A percentile compares a stretch with the other conserved stretches of the same genome.
Evolutionary conservation across 345 rosid species (phyloP).

Genomic region (Citrus reticulata): DNA sequence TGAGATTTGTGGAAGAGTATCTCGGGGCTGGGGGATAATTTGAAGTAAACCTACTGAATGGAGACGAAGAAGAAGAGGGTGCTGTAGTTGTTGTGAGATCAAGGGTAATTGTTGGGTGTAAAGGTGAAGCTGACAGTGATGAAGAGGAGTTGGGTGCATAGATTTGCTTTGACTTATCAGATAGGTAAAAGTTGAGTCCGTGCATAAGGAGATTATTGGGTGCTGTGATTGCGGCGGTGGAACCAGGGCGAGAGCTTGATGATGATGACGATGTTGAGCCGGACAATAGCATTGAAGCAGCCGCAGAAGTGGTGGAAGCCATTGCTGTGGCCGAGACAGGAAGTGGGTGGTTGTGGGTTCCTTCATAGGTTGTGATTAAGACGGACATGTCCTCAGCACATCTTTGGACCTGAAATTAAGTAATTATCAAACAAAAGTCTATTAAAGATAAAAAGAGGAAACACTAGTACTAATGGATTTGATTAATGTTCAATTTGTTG

Average conservation of each 20-base stretch:
- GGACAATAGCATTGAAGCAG: slow-evolving; percentile 80
- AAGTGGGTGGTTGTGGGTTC: slow-evolving; percentile 92
- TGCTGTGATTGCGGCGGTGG: slow-evolving; percentile 15
- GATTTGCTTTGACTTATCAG: slow-evolving; percentile 40
- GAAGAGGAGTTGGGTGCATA: slow-evolving; percentile 50
- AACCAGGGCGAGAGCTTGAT: slow-evolving; percentile 31
- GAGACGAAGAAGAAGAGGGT: slow-evolving; percentile 29
- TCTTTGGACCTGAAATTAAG: slow-evolving; percentile 72
- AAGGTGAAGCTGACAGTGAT: slow-evolving; percentile 43
- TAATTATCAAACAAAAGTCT: neutral
- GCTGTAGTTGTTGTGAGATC: slow-evolving; percentile 56
- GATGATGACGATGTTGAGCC: slow-evolving; percentile 61
- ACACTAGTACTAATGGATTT: too few relatives aligned
- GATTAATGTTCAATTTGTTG: too few relatives aligned
- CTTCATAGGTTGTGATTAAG: slow-evolving; percentile 88
- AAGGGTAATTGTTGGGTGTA: slow-evolving; percentile 77
- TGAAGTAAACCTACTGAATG: slow-evolving; percentile 34
- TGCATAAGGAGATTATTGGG: slow-evolving; percentile 32
- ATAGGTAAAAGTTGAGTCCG: slow-evolving; percentile 46
- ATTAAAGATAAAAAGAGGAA: neutral
- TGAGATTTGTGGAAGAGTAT: slow-evolving; percentile 47
- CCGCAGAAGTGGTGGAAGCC: slow-evolving; percentile 95
- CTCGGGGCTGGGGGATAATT: slow-evolving; percentile 13
- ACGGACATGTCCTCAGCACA: slow-evolving; percentile 80
- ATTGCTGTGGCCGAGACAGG: slow-evolving; percentile 86